Conservation (phyloP, 768 basidiomycete species). For the Artomyces pyxidatus region DNA sequence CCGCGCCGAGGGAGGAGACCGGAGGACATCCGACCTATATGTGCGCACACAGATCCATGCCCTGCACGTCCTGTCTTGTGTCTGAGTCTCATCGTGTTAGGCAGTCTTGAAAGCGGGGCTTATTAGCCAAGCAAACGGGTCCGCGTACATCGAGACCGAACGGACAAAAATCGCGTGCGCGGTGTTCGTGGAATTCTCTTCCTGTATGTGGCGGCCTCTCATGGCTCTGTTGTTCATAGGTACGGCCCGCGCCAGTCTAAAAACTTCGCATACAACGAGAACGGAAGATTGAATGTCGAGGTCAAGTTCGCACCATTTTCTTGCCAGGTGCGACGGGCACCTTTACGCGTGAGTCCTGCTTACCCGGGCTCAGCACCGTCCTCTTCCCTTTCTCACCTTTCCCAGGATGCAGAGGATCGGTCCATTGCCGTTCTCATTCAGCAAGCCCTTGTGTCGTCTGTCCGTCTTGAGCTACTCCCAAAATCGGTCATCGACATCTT, state of each 20-base stretch:
- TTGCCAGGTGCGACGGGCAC: conserved; percentile 65
- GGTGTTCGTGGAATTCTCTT: conserved; percentile 44
- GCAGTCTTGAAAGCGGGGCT: conserved; percentile 85
- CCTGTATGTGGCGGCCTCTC: conserved; percentile 4
- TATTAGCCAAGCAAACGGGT: conserved; percentile 91
- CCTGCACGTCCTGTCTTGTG: neutral
- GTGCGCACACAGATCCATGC: conserved; percentile 37
- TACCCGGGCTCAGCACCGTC: neutral
- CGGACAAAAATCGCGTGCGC: conserved; percentile 92
- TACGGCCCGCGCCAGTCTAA: conserved; percentile 85
- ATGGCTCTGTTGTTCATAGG: conserved; percentile 28
- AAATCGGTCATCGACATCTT: conserved; percentile 93
- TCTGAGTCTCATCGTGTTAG: conserved; percentile 6
- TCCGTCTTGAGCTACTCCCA: conserved; percentile 85
- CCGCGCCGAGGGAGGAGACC: conserved; percentile 44
- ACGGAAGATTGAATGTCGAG: conserved; percentile 86
- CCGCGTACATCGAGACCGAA: conserved; percentile 92
- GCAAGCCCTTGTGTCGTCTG: conserved; percentile 76
- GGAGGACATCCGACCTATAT: conserved; percentile 77
- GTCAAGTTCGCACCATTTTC: conserved; percentile 97
- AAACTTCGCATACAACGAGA: conserved; percentile 74
- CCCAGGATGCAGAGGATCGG: conserved; percentile 90
- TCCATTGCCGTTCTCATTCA: conserved; percentile 77
- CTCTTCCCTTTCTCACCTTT: neutral
- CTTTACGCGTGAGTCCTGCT: conserved; percentile 62